phyloP scores from a whole-genome alignment of 2,329 filamentous ascomycete genomes.

The Penicillium nordicum region DNA sequence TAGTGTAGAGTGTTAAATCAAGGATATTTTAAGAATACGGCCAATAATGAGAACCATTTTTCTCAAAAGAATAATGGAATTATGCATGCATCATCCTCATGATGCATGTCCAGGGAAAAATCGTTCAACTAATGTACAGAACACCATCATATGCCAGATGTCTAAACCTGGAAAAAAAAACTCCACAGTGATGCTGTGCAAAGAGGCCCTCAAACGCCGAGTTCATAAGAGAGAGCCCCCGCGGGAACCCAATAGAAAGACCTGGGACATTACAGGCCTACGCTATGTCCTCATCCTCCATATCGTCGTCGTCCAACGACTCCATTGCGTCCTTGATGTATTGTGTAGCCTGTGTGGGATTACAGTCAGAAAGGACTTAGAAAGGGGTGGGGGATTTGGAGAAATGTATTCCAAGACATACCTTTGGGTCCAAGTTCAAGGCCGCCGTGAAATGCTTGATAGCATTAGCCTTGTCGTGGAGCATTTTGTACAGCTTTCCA shows the following conservation, averaged over 20 bases:
- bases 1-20: background rate
- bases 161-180: slow-evolving; percentile 21
- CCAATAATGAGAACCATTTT: background rate
- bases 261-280: slow-evolving; percentile 26
- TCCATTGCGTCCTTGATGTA: slow-evolving; percentile 98
- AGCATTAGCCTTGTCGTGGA: slow-evolving; percentile 64
- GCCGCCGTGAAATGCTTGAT: slow-evolving; percentile 93
- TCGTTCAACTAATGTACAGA: slow-evolving; percentile 39
- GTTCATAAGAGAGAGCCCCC: slow-evolving; percentile 14
- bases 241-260: slow-evolving; percentile 16
- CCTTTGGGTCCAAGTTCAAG: slow-evolving; percentile 93
- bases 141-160: slow-evolving; percentile 30
- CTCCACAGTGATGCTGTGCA: slow-evolving; percentile 26
- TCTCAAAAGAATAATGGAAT: slow-evolving; percentile 12
- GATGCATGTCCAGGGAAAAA: slow-evolving; percentile 9
- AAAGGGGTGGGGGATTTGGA: slow-evolving; percentile 3
- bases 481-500: slow-evolving; percentile 61
- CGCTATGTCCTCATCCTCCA: slow-evolving; percentile 55
- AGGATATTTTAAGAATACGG: background rate
- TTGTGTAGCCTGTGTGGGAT: slow-evolving; percentile 66
- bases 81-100: slow-evolving; percentile 14
- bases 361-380: slow-evolving; percentile 6
- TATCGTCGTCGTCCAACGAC: slow-evolving; percentile 69
- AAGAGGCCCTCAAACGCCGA: slow-evolving; percentile 20
- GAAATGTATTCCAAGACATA: slow-evolving; percentile 42